A percentile compares a stretch with the other conserved stretches of the same genome.
These are phyloP conservation scores for Wickerhamiella lipophila DNA, from an alignment of 805 yeast genomes.

Conservation along the genomic window DNA sequence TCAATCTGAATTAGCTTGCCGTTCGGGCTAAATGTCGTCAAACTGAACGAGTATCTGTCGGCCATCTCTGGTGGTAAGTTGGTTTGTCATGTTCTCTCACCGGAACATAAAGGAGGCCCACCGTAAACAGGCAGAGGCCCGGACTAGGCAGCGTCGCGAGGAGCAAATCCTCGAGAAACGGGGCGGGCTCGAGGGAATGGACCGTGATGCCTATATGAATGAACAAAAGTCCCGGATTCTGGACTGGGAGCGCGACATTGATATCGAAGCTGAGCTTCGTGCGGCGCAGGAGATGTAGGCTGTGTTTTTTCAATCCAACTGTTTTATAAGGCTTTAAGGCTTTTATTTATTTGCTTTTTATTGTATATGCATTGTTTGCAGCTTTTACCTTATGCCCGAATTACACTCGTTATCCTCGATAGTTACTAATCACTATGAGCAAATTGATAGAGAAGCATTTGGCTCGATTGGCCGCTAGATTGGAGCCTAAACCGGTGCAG, in stretches of 20 bases:
- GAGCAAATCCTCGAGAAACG: not conserved
- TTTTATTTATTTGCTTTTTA: too few relatives aligned
- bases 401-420: not conserved
- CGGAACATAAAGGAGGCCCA: constrained; percentile 1
- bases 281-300: not conserved
- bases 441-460: constrained; percentile 3
- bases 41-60: constrained; percentile 92
- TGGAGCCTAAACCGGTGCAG: constrained; percentile 1
- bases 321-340: too few relatives aligned
- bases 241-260: not conserved
- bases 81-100: constrained; percentile 8
- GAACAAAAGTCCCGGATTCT: not conserved
- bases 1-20: constrained; percentile 97
- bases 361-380: too few relatives aligned
- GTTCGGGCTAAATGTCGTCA: constrained; percentile 96
- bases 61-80: constrained; percentile 59
- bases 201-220: not conserved
- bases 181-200: constrained; percentile 1
- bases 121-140: not conserved
- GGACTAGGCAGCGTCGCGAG: not conserved
- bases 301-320: too few relatives aligned
- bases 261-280: constrained; percentile 1
- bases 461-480: not conserved
- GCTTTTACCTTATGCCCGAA: too few relatives aligned
- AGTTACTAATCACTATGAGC: constrained; percentile 3